Conservation (phyloP, 2,329 filamentous ascomycete genomes). For the Metarhizium guizhouense region DNA sequence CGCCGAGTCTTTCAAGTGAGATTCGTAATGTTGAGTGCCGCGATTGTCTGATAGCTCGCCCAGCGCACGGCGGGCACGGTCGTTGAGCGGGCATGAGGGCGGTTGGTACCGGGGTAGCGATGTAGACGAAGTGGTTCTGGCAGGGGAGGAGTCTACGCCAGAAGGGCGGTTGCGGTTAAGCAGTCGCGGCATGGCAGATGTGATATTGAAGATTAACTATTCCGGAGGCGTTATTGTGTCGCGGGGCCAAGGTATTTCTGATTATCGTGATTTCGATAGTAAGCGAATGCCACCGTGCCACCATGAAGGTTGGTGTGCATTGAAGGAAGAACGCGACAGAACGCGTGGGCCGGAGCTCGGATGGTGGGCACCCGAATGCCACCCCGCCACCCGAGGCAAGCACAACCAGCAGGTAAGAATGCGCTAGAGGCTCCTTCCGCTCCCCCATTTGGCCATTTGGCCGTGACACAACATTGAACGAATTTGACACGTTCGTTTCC, state of each 20-base stretch:
- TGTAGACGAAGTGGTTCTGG: constrained; percentile 8
- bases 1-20: constrained; percentile 36
- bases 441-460: too few relatives aligned
- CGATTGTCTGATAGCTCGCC: constrained; percentile 33
- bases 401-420: neutral
- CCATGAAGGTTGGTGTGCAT: too few relatives aligned
- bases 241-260: too few relatives aligned
- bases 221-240: too few relatives aligned
- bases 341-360: too few relatives aligned
- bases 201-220: neutral
- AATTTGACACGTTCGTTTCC: too few relatives aligned
- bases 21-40: constrained; percentile 32
- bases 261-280: too few relatives aligned
- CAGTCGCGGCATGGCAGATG: constrained; percentile 22
- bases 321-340: too few relatives aligned
- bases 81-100: constrained; percentile 35
- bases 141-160: constrained; percentile 9
- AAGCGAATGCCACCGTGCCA: too few relatives aligned
- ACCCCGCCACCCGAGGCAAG: neutral
- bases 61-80: constrained; percentile 28
- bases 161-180: constrained; percentile 16
- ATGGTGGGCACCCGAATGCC: too few relatives aligned
- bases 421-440: too few relatives aligned
- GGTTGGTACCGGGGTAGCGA: constrained; percentile 41
- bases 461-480: too few relatives aligned